A percentile compares a stretch with the other conserved stretches of the same genome.
Evolutionary conservation across 768 basidiomycete genomes (phyloP).

Genomic region (Coprinopsis sp.): DNA sequence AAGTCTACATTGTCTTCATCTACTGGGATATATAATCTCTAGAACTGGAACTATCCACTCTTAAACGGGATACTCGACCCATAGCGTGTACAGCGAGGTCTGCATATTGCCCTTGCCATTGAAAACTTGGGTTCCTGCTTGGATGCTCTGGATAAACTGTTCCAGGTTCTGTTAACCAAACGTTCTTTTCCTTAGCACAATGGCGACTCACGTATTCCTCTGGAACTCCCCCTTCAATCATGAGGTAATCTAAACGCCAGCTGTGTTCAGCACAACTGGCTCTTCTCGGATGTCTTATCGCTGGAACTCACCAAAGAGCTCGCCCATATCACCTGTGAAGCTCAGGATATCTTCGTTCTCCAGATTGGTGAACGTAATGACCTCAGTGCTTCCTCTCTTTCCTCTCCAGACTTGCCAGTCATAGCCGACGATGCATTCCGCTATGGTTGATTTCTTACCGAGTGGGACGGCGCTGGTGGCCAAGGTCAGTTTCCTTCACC

Average conservation of each 20-base stretch:
- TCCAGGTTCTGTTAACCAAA: not conserved
- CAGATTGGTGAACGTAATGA: slow-evolving; percentile 49
- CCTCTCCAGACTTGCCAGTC: slow-evolving; percentile 56
- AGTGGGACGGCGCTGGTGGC: not conserved
- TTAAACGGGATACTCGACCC: slow-evolving; percentile 6
- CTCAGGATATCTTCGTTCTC: slow-evolving; percentile 39
- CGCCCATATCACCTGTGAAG: slow-evolving; percentile 50
- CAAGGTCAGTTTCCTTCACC: not conserved
- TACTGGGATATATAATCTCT: not conserved
- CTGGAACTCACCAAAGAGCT: slow-evolving; percentile 44
- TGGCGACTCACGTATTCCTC: slow-evolving; percentile 33
- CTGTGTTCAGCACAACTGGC: not conserved
- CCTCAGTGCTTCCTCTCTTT: slow-evolving; percentile 51
- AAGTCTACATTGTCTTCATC: not conserved
- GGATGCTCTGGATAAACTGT: slow-evolving; percentile 50
- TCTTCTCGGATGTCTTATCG: not conserved
- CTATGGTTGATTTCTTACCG: not conserved
- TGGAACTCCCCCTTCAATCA: slow-evolving; percentile 42
- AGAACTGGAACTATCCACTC: not conserved
- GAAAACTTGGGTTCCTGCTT: slow-evolving; percentile 54
- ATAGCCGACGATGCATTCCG: slow-evolving; percentile 31
- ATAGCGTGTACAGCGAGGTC: slow-evolving; percentile 21
- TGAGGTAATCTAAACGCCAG: slow-evolving; percentile 38
- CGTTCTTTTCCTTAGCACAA: no score
- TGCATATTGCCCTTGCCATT: slow-evolving; percentile 44